Percentiles rank a stretch among this genome's conserved stretches.
These are phyloP conservation scores for Globisporangium solare DNA, from an alignment of 352 stramenopile genomes.

Conservation along the genomic window DNA sequence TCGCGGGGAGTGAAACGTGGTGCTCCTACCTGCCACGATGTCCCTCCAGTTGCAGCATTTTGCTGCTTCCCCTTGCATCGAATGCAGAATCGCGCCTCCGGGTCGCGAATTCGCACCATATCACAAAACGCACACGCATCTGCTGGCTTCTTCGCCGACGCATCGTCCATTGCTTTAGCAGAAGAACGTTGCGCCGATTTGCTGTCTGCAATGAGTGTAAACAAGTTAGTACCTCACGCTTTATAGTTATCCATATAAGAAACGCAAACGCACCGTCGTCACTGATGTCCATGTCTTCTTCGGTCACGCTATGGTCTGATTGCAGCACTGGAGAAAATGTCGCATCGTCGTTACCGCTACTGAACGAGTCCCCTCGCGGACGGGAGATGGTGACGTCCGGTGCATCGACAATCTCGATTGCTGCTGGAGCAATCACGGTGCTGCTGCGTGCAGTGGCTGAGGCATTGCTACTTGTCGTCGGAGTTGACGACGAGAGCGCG, in stretches of 20 bases:
- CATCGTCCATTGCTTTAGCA: background rate
- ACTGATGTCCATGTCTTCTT: constrained; percentile 18
- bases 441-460: background rate
- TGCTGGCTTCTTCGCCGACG: background rate
- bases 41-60: background rate
- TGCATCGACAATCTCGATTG: constrained; percentile 3
- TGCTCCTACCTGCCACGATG: no score
- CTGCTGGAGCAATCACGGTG: background rate
- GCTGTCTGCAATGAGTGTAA: background rate
- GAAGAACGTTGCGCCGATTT: background rate
- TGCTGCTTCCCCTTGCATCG: constrained; percentile 12
- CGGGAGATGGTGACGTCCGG: constrained; percentile 8
- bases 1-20: background rate
- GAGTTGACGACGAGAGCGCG: no score
- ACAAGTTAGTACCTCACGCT: background rate
- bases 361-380: constrained; percentile 6
- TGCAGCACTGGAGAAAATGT: constrained; percentile 11
- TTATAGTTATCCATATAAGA: background rate
- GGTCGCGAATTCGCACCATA: constrained; percentile 10
- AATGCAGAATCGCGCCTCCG: constrained; percentile 10
- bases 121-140: constrained; percentile 10
- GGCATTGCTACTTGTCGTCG: background rate
- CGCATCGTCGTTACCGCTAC: constrained; percentile 3
- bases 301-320: constrained; percentile 10
- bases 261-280: constrained; percentile 8